Base-by-base conservation (phyloP, 225 moss, liverwort and hornwort genomes). In the Physcomitrium patens region DNA sequence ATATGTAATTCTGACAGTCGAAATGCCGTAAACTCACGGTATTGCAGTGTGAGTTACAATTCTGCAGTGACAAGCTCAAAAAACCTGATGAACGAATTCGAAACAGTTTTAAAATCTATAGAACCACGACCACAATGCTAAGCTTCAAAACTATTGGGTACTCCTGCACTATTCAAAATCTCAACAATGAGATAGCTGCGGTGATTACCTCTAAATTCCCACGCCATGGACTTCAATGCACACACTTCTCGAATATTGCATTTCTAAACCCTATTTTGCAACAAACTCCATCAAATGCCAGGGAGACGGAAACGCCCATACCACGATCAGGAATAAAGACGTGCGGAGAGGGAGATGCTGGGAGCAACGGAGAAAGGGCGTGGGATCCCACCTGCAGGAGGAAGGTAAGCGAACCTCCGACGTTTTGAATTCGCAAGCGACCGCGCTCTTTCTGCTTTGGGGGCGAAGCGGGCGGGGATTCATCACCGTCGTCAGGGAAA, bases 361-460 rank as follows among this genome's bases (percentile, higher is more conserved):
- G 31, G 31, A 7, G 31, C 31, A 37, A 37, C 31, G 4, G 7
- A 37, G 31, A 37, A 43, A 13, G 7, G 12, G 26, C 31, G 31
- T 37, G 17, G 26, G 5, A 60, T 9, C 24, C 2, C 3, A 84
- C 84, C 84, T 81, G 92, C 60, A 94, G 67, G 51, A 94, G 81
- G 15, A 89, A 82, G 7, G 90, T 94, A 56, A 94, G 90, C 15
- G 94, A 94, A 65, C 94, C 94, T 23, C 94, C 94, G 16, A 94
- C 94, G 72, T 90, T 92, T 0, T 83, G 75, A 22, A 86, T 82
- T 42, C 83, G 86, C 59, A 86, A 56, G 49, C 83, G 77, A 7
- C 83, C 83, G 9, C 75, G 74, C 80, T 65, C 77, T 23, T 81
- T 81, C 61, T 74, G 69, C 3, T 52, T 65, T 9, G 49, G 41